Evolutionary conservation across 2,329 filamentous ascomycete genomes (phyloP).

Genomic region (Emmonsiellopsis sp.): DNA sequence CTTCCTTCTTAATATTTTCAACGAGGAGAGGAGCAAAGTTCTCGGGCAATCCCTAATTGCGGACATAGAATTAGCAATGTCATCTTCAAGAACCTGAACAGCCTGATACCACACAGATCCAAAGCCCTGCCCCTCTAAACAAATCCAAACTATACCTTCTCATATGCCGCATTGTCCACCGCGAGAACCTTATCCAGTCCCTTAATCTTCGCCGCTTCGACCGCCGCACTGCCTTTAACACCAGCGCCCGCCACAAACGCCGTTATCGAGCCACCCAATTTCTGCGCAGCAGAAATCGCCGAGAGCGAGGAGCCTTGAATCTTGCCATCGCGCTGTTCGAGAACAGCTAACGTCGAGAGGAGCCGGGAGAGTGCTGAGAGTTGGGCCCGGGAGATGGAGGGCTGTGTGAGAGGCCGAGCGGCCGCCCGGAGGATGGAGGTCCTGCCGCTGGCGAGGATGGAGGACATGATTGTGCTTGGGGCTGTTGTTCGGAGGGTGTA

Average conservation of each 20-base stretch:
- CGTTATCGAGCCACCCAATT: slow-evolving; percentile 75
- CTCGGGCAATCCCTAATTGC: slow-evolving; percentile 68
- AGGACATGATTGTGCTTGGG: neutral
- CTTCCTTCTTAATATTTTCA: slow-evolving; percentile 94
- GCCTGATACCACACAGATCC: neutral
- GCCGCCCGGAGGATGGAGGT: slow-evolving; percentile 33
- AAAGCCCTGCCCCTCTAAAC: neutral
- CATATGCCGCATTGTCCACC: slow-evolving; percentile 82
- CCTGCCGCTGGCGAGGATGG: neutral
- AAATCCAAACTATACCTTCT: slow-evolving; percentile 56
- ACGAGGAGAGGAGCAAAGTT: slow-evolving; percentile 88
- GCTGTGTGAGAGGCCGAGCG: slow-evolving; percentile 29
- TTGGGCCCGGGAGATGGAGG: slow-evolving; percentile 30
- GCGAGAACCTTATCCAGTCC: slow-evolving; percentile 86
- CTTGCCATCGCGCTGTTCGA: slow-evolving; percentile 87
- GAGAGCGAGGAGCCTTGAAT: slow-evolving; percentile 74
- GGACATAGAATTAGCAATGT: neutral
- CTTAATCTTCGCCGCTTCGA: slow-evolving; percentile 77
- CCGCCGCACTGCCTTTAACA: slow-evolving; percentile 60
- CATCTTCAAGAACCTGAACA: neutral
- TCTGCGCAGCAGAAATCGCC: slow-evolving; percentile 75
- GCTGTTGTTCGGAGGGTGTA: neutral
- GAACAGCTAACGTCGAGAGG: slow-evolving; percentile 77
- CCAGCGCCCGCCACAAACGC: slow-evolving; percentile 78
- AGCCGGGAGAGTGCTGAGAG: slow-evolving; percentile 56